A percentile compares a stretch with the other conserved stretches of the same genome.
These are phyloP conservation scores for Oryza brachyantha DNA, from an alignment of 176 grass and related monocot genomes.

Conservation along the genomic window DNA sequence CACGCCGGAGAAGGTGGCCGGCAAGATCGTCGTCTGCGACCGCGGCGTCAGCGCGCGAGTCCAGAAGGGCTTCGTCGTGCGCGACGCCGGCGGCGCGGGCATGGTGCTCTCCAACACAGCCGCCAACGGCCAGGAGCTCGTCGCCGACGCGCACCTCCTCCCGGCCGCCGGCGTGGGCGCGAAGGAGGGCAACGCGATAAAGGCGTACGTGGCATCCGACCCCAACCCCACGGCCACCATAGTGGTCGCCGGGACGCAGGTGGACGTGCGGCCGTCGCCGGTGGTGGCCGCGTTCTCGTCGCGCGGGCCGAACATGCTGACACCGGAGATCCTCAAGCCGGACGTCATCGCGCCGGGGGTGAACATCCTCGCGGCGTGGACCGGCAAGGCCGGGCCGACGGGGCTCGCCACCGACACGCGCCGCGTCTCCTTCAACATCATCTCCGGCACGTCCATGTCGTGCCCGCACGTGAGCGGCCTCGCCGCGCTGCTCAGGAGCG, in stretches of 20 bases:
- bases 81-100: conserved; percentile 62
- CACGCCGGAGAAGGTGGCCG: conserved; percentile 58
- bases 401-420: conserved; percentile 54
- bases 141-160: conserved; percentile 80
- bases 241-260: conserved; percentile 65
- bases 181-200: conserved; percentile 51
- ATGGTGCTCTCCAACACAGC: conserved; percentile 89
- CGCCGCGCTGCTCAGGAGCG: conserved; percentile 50
- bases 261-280: conserved; percentile 56
- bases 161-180: conserved; percentile 66
- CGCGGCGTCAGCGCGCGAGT: conserved; percentile 73
- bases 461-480: conserved; percentile 89
- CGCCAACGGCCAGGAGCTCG: conserved; percentile 83
- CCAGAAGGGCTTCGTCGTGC: conserved; percentile 82
- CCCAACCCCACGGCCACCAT: conserved; percentile 54
- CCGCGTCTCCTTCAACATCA: conserved; percentile 71
- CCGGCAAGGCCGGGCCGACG: conserved; percentile 67
- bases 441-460: conserved; percentile 95
- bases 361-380: conserved; percentile 93
- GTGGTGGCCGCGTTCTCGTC: conserved; percentile 84
- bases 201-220: conserved; percentile 46
- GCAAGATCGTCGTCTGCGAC: conserved; percentile 87
- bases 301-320: conserved; percentile 70
- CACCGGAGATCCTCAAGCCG: conserved; percentile 78
- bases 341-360: conserved; percentile 78